Conservation (phyloP, 192 early-diverging fungal genomes). For the Diversispora eburnea region DNA sequence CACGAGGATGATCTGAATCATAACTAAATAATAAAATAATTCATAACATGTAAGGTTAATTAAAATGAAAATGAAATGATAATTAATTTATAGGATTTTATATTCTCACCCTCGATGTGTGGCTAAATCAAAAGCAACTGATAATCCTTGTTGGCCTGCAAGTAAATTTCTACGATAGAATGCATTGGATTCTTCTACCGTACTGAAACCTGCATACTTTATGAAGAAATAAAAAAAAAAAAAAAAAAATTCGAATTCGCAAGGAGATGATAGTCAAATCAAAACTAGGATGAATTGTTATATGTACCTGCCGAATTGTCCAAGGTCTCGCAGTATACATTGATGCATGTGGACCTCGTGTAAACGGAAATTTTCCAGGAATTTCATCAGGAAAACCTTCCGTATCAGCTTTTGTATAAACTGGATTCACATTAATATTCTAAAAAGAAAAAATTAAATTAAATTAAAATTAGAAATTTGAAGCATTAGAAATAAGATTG, state of each 20-base stretch:
- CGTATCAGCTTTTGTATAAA: slow-evolving; percentile 77
- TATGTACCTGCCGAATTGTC: slow-evolving; percentile 75
- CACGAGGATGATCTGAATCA: slow-evolving; percentile 87
- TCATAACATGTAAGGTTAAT: too few relatives aligned
- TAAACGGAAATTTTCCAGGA: slow-evolving; percentile 83
- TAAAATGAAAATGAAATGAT: neutral
- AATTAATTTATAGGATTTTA: neutral
- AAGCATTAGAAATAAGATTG: too few relatives aligned
- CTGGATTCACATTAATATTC: slow-evolving; percentile 79
- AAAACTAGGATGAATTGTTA: neutral
- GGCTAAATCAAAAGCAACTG: slow-evolving; percentile 87
- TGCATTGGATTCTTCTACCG: slow-evolving; percentile 85
- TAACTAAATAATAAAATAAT: slow-evolving; percentile 45
- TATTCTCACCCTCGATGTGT: slow-evolving; percentile 72
- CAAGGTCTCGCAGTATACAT: slow-evolving; percentile 84
- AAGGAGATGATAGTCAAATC: neutral
- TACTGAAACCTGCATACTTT: slow-evolving; percentile 88
- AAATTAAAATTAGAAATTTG: neutral
- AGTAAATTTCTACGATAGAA: slow-evolving; percentile 87
- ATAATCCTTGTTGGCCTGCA: slow-evolving; percentile 84
- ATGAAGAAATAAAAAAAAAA: slow-evolving; percentile 5
- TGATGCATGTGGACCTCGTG: slow-evolving; percentile 78
- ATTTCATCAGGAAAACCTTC: slow-evolving; percentile 60
- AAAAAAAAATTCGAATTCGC: neutral
- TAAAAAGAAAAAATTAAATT: slow-evolving; percentile 23